Evolutionary conservation across 2,329 filamentous ascomycete genomes (phyloP).

Genomic region (Colletotrichum spaethianum): DNA sequence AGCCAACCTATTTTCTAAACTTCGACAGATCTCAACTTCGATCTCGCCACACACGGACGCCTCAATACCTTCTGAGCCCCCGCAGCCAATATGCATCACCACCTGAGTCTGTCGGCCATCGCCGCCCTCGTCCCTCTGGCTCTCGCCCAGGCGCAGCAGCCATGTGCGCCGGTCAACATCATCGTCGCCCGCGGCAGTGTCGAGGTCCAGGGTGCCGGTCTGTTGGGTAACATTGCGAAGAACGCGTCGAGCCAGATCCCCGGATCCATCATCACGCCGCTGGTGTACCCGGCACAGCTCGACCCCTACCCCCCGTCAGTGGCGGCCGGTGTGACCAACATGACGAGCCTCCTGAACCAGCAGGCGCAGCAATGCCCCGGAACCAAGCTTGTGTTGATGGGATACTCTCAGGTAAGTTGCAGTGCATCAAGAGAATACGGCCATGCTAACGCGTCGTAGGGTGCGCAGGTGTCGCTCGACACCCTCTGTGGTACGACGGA

Average conservation of each 20-base stretch:
- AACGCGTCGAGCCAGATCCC: constrained; percentile 50
- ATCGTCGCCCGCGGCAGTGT: constrained; percentile 56
- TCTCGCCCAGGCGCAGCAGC: constrained; percentile 20
- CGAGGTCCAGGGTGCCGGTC: constrained; percentile 53
- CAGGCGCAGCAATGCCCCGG: constrained; percentile 54
- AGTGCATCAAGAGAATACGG: neutral
- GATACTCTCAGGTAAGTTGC: constrained; percentile 56
- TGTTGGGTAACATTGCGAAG: constrained; percentile 52
- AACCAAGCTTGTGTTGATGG: constrained; percentile 57
- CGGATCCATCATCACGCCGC: constrained; percentile 51
- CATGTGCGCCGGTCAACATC: constrained; percentile 50
- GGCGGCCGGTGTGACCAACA: constrained; percentile 48
- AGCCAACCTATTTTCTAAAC: neutral
- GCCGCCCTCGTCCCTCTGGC: constrained; percentile 24
- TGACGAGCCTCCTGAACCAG: constrained; percentile 49
- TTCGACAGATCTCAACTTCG: neutral
- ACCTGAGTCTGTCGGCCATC: constrained; percentile 23
- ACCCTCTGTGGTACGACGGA: constrained; percentile 54
- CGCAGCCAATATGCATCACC: constrained; percentile 21
- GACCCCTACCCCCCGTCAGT: constrained; percentile 53
- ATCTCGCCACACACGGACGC: neutral
- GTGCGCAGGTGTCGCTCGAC: constrained; percentile 56
- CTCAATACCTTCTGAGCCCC: too few species aligned
- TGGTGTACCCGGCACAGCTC: constrained; percentile 58
- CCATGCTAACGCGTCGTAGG: constrained; percentile 44